Conservation (phyloP, 257 asterid species). For the Solanum gracilifrons region DNA sequence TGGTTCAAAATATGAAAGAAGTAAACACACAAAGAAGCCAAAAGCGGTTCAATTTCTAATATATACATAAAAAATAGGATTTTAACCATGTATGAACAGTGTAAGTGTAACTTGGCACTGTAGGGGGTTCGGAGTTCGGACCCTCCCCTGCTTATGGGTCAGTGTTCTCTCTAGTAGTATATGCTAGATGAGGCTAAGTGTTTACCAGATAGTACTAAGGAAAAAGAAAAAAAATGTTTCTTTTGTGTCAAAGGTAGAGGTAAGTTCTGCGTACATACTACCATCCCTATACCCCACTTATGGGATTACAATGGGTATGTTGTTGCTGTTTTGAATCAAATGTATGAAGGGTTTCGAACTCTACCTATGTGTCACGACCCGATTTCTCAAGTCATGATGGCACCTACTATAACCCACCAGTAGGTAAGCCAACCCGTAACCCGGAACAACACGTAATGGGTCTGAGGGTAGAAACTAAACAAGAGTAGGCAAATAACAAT, state of each 20-base stretch:
- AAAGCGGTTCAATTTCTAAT: neutral
- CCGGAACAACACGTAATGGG: no score
- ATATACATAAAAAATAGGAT: no score
- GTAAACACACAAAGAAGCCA: neutral
- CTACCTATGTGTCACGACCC: no score
- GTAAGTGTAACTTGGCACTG: neutral
- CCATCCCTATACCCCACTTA: neutral
- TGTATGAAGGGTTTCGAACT: neutral
- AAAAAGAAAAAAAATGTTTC: neutral
- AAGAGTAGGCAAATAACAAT: no score
- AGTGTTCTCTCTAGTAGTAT: neutral
- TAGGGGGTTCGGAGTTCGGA: neutral
- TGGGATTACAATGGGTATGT: neutral
- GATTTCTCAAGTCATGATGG: no score
- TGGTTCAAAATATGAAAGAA: neutral
- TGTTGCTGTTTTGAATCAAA: neutral
- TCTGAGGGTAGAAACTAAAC: no score
- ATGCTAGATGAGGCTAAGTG: neutral
- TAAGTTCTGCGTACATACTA: neutral
- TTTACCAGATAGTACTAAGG: neutral
- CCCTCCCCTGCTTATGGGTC: neutral
- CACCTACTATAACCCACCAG: no score
- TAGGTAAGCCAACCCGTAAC: no score
- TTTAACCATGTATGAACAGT: neutral
- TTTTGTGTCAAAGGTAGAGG: neutral